Evolutionary conservation across 1,139 yeast species (phyloP), one percentile per base, ranked within the genome.

Genomic region (Magnusiomyces tetraspermus): DNA sequence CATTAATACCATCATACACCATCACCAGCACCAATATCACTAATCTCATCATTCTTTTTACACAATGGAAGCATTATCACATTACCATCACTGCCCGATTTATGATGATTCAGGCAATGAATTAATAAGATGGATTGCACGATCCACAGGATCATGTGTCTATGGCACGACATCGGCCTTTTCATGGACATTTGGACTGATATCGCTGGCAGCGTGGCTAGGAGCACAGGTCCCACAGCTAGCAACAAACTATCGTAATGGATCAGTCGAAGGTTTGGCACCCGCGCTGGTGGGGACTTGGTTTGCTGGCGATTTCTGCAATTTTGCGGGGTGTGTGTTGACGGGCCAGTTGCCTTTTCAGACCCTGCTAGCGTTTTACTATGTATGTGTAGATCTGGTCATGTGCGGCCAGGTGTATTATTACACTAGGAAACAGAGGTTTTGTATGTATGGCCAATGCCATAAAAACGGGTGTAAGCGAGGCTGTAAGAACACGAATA

Each of bases 221-320:
- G 82, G 89, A 61, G 96, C 97, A 0, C 94, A 87, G 65, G 69
- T 87, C 28, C 97, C 97, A 0, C 98, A 90, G 65, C 82, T 88
- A 19, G 69, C 80, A 55, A 80, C 83, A 62, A 90, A 90, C 62
- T 86, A 85, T 67, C 73, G 73, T 36, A 79, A 76, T 64, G 83
- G 86, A 63, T 83, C 95, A 0, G 95, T 94, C 1, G 95, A 83
- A 41, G 97, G 97, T 0, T 74, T 92, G 31, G 85, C 96, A 6
- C 78, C 85, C 15, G 75, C 76, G 10, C 88, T 90, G 61, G 73
- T 92, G 4, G 58, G 77, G 19, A 79, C 85, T 53, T 89, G 97
- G 96, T 77, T 87, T 57, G 64, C 80, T 57, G 98, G 97, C 3
- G 98, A 92, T 65, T 74, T 85, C 26, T 73, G 92, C 13, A 86